A percentile compares a stretch with the other conserved stretches of the same genome.
These are phyloP conservation scores for Monilinia vaccinii-corymbosi DNA, from an alignment of 2,329 filamentous ascomycete genomes.

Conservation along the genomic window DNA sequence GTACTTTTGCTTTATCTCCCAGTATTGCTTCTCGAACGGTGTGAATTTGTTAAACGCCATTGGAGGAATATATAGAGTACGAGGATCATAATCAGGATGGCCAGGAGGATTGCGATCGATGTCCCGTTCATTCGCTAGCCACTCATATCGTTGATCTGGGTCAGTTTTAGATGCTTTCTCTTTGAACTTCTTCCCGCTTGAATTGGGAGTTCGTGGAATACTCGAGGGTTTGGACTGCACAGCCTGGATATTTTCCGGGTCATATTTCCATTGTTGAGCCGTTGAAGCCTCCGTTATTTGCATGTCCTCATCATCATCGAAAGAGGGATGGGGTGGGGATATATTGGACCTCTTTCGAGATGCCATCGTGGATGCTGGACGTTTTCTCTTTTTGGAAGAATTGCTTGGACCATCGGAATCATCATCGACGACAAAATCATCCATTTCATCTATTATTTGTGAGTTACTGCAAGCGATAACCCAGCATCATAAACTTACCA, in stretches of 20 bases:
- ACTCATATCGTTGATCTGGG: slow-evolving; percentile 78
- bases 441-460: slow-evolving; percentile 52
- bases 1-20: slow-evolving; percentile 97
- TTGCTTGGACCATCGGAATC: slow-evolving; percentile 62
- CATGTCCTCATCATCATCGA: slow-evolving; percentile 39
- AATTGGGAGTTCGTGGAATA: slow-evolving; percentile 30
- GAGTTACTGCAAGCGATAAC: background rate
- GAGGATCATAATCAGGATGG: slow-evolving; percentile 83
- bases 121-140: slow-evolving; percentile 80
- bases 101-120: slow-evolving; percentile 70
- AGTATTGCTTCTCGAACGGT: slow-evolving; percentile 95
- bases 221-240: slow-evolving; percentile 38
- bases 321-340: slow-evolving; percentile 39
- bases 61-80: slow-evolving; percentile 84
- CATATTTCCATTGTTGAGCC: slow-evolving; percentile 73
- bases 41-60: slow-evolving; percentile 75
- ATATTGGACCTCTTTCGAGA: slow-evolving; percentile 55
- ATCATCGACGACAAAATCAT: slow-evolving; percentile 75
- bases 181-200: slow-evolving; percentile 33
- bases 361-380: slow-evolving; percentile 41
- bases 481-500: slow-evolving; percentile 35
- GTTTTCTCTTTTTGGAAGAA: slow-evolving; percentile 57
- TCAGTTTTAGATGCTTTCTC: slow-evolving; percentile 71
- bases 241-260: slow-evolving; percentile 48
- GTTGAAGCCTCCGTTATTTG: slow-evolving; percentile 57